A percentile compares a stretch with the other conserved stretches of the same genome.
Conservation (phyloP, 805 yeast genomes). For the Ogataea ramenticola region DNA sequence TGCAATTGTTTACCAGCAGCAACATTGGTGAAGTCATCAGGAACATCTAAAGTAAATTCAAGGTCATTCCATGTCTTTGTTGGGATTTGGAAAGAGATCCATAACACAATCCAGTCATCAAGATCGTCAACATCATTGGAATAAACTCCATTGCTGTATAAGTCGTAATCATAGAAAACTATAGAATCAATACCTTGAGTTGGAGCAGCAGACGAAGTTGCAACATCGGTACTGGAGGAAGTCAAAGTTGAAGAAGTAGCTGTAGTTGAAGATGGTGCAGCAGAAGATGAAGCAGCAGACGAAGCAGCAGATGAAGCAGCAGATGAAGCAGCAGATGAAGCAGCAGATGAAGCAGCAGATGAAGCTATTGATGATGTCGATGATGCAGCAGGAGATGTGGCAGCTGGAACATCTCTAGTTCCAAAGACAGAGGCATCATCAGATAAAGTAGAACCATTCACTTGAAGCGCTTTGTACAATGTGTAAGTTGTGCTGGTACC, state of each 20-base stretch:
- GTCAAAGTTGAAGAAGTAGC: neutral
- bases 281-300: neutral
- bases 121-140: neutral
- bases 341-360: neutral
- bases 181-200: neutral
- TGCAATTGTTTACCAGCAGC: neutral
- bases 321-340: neutral
- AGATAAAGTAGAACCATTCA: too few species aligned
- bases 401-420: too few species aligned
- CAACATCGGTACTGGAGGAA: neutral
- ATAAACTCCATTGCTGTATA: neutral
- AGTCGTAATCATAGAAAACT: neutral
- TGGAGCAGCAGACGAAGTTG: neutral
- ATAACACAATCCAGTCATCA: constrained; percentile 1
- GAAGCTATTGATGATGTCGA: too few species aligned
- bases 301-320: neutral
- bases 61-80: neutral
- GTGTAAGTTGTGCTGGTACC: too few species aligned
- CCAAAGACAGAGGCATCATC: too few species aligned
- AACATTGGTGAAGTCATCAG: constrained; percentile 2
- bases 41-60: neutral
- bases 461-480: too few species aligned
- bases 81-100: neutral
- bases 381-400: too few species aligned
- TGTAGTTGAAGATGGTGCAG: too few species aligned